Percentiles rank a stretch among this genome's conserved stretches.
Evolutionary conservation across 2,329 filamentous ascomycete genomes (phyloP).

Genomic region (Orbilia brochopaga): DNA sequence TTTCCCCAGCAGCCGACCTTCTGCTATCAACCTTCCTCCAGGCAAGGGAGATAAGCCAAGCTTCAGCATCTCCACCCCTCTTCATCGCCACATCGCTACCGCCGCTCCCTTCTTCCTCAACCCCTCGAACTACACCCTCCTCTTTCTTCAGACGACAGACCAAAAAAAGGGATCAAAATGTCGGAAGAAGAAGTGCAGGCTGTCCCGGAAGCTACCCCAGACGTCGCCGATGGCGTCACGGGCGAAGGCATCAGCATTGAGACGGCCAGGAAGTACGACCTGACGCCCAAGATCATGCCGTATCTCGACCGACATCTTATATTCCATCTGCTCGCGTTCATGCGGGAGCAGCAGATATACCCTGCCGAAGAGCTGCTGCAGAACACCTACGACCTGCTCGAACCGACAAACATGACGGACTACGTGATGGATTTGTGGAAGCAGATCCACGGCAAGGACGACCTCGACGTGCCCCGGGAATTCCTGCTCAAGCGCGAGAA

Average conservation of each 20-base stretch:
- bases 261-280: constrained; percentile 67
- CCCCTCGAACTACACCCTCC: constrained; percentile 52
- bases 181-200: constrained; percentile 28
- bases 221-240: constrained; percentile 14
- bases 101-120: constrained; percentile 47
- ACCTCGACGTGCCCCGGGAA: constrained; percentile 75
- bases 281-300: constrained; percentile 86
- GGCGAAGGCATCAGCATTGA: constrained; percentile 41
- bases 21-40: constrained; percentile 13
- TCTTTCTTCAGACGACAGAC: constrained; percentile 20
- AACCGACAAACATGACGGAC: constrained; percentile 98
- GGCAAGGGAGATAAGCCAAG: constrained; percentile 11
- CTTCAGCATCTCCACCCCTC: no score
- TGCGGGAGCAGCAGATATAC: constrained; percentile 67
- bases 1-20: constrained; percentile 23
- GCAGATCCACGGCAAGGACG: constrained; percentile 80
- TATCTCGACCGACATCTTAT: constrained; percentile 95
- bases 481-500: constrained; percentile 88
- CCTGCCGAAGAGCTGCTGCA: constrained; percentile 74
- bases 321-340: constrained; percentile 94
- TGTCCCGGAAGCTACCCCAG: constrained; percentile 9
- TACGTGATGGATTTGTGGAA: constrained; percentile 92
- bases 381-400: constrained; percentile 90
- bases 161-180: constrained; percentile 11
- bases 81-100: constrained; percentile 52